Evolutionary conservation across 179 eudicot species (phyloP).

Genomic region (Silene coronaria): DNA sequence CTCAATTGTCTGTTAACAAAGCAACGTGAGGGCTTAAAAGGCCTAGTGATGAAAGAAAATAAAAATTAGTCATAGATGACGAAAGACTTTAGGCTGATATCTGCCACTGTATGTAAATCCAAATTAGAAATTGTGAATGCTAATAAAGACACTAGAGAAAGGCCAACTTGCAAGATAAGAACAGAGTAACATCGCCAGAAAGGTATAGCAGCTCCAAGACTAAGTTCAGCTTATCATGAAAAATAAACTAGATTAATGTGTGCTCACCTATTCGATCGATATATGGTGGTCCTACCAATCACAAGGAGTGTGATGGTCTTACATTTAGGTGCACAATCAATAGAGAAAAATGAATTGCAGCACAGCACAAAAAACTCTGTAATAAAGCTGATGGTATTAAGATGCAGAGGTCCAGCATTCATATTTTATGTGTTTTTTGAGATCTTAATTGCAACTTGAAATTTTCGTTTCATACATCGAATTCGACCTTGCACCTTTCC

Average conservation of each 20-base stretch:
- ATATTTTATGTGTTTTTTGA: neutral
- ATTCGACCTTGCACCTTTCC: constrained; percentile 1
- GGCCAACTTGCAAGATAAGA: neutral
- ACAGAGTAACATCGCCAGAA: neutral
- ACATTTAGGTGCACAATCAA: neutral
- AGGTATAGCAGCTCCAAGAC: neutral
- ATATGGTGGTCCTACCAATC: neutral
- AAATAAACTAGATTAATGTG: neutral
- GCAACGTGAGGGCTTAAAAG: constrained; percentile 12
- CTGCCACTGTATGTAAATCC: neutral
- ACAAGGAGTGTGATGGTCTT: neutral
- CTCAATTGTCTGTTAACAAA: constrained; percentile 74
- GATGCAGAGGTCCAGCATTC: neutral
- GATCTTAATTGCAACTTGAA: neutral
- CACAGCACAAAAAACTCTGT: neutral
- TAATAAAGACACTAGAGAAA: neutral
- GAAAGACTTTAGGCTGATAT: constrained; percentile 5
- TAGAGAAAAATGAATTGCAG: neutral
- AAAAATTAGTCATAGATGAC: neutral
- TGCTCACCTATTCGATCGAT: neutral
- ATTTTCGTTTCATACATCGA: neutral
- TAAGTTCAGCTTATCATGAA: neutral
- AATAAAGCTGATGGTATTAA: neutral
- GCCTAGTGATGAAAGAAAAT: constrained; percentile 8
- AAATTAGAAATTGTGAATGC: neutral